Base-by-base conservation (phyloP, 23 red algal genomes). In the Cyanidioschyzon merolae region DNA sequence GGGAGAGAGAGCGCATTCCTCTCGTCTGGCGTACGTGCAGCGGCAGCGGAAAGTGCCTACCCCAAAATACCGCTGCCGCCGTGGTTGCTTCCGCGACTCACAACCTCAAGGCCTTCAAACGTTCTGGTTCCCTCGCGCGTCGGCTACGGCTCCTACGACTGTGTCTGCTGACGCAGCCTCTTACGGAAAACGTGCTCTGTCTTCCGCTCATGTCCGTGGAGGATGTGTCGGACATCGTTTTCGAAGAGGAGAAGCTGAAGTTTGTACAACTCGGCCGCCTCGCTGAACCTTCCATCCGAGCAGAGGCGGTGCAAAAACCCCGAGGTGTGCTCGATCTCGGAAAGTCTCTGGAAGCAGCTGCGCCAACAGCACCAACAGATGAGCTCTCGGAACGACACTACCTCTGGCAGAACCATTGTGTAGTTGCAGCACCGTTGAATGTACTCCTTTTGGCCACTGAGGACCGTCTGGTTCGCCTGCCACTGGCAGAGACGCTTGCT, bases 141-240 rank as follows among this genome's bases (percentile, higher is more conserved):
- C n/a, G n/a, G n/a, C n/a, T n/a, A n/a, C n/a, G n/a, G n/a, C n/a
- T n/a, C n/a, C n/a, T n/a, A n/a, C n/a, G n/a, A n/a, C n/a, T n/a
- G n/a, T n/a, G n/a, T n/a, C n/a, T n/a, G n/a, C n/a, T n/a, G n/a
- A n/a, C n/a, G n/a, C n/a, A n/a, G n/a, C n/a, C n/a, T n/a, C n/a
- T n/a, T n/a, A n/a, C n/a, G n/a, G n/a, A n/a, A n/a, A n/a, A n/a
- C n/a, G n/a, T n/a, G n/a, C n/a, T n/a, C n/a, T n/a, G n/a, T n/a
- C n/a, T n/a, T n/a, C n/a, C n/a, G 0, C 36, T 39, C 1, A 95
- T 95, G 57, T 58, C 39, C 34, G 90, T 84, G 26, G 85, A 95
- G 57, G 90, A 95, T 83, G 83, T 81, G 39, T 95, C 85, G 90
- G 84, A 76, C 0, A 21, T 54, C 21, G 45, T 54, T 7, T 54